Evolutionary conservation across 306 rosid species (phyloP), one percentile per base, ranked within the genome.

Genomic region (Begonia masoniana): DNA sequence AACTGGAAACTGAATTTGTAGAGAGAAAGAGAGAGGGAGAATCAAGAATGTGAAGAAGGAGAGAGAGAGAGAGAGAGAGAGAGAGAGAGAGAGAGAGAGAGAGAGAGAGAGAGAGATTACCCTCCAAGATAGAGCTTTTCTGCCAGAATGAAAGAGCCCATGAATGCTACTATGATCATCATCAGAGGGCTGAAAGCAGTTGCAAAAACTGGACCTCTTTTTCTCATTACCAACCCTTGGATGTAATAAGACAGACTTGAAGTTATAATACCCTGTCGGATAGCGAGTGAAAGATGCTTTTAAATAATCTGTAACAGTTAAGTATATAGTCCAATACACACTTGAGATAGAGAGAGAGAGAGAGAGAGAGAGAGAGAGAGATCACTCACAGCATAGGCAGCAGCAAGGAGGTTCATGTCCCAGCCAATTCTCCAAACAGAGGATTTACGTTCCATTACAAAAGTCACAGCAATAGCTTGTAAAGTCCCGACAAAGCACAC

Each of bases 181-280:
- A 82, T 88, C 50, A 88, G 64, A 74, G 97, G 97, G 73, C 91
- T 84, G 62, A 88, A 88, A 54, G 97, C 87, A 49, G 97, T 84
- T 9, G 94, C 95, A 51, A 88, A 88, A 8, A 88, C 95, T 10
- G 97, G 97, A 6, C 97, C 97, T 68, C 69, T 84, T 63, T 59
- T 75, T 74, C 73, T 75, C 50, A 88, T 85, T 50, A 88, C 97
- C 58, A 82, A 51, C 26, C 97, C 97, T 77, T 88, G 95, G 4
- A 88, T 61, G 23, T 82, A 84, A 56, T 84, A 88, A 21, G 95
- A 53, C 63, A 84, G 46, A 52, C 97, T 73, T 65, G 97, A 84
- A 11, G 86, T 12, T 43, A 88, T 75, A 57, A 79, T 75, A 3
- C 97, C 97, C 97, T 88, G 36, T n/a, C 15, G 31, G 14, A 61